These are phyloP conservation scores for Cutaneotrichosporon mucoides DNA, from an alignment of 1,284 basidiomycete genomes.

Conservation along the genomic window DNA sequence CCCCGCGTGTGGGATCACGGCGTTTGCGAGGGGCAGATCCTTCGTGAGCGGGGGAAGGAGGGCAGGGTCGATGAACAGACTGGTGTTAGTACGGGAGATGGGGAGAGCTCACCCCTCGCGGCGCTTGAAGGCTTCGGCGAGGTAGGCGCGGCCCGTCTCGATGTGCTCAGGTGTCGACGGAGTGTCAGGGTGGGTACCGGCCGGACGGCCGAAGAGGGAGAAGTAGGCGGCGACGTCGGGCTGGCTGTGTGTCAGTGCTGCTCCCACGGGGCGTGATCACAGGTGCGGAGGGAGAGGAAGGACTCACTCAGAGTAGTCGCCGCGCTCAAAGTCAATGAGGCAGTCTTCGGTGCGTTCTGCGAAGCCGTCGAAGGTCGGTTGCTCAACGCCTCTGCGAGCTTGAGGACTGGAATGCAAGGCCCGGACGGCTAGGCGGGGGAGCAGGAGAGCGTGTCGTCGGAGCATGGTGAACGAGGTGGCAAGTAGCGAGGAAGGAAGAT, in stretches of 20 bases:
- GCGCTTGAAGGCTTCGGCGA: conserved; percentile 7
- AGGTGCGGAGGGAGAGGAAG: background rate
- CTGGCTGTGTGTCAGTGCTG: conserved; percentile 4
- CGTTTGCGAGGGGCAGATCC: background rate
- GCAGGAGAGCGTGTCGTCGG: background rate
- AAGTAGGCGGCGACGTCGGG: conserved; percentile 6
- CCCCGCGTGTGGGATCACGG: background rate
- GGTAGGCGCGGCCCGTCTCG: conserved; percentile 2
- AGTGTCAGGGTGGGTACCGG: background rate
- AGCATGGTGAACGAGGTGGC: background rate
- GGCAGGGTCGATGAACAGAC: conserved; percentile 2
- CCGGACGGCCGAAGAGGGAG: conserved; percentile 5
- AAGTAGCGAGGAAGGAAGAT: background rate
- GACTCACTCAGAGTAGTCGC: background rate
- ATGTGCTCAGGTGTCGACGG: background rate
- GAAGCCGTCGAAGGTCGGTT: conserved; percentile 1
- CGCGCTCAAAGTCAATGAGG: conserved; percentile 3
- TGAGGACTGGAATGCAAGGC: too few species aligned
- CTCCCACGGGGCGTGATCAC: too few species aligned
- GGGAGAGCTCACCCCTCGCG: conserved; percentile 2
- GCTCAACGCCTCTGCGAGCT: too few species aligned
- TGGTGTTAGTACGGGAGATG: background rate
- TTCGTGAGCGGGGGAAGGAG: conserved; percentile 1
- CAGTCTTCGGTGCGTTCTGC: background rate
- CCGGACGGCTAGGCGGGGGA: background rate